A percentile compares a stretch with the other conserved stretches of the same genome.
These are phyloP conservation scores for Thielaviopsis euricoi DNA, from an alignment of 2,329 filamentous ascomycete species.

Conservation along the genomic window DNA sequence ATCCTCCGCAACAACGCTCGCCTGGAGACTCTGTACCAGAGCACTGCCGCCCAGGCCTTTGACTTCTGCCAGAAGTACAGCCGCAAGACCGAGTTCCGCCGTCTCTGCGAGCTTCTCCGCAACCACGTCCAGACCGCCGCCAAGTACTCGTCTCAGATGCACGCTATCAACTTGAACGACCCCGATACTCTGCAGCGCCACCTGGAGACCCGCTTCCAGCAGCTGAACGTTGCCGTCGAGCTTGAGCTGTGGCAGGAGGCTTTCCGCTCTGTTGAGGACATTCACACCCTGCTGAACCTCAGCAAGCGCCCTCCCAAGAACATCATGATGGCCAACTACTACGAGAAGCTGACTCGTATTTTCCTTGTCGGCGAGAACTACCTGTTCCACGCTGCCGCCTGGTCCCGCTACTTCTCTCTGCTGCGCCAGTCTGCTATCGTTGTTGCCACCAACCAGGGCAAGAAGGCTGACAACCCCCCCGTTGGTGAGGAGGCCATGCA, in stretches of 20 bases:
- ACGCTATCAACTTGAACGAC: slow-evolving; percentile 96
- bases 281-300: slow-evolving; percentile 88
- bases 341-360: slow-evolving; percentile 96
- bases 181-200: slow-evolving; percentile 94
- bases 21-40: slow-evolving; percentile 95
- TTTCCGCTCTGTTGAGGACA: slow-evolving; percentile 97
- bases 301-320: slow-evolving; percentile 98
- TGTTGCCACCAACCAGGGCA: slow-evolving; percentile 68
- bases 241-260: slow-evolving; percentile 98
- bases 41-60: slow-evolving; percentile 93
- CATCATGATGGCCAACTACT: slow-evolving; percentile 99
- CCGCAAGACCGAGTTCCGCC: slow-evolving; percentile 97
- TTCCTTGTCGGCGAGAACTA: slow-evolving; percentile 99
- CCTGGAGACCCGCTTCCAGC: slow-evolving; percentile 93
- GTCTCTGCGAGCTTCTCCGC: slow-evolving; percentile 91
- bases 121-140: slow-evolving; percentile 98
- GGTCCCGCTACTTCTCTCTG: slow-evolving; percentile 93
- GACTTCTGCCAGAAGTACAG: slow-evolving; percentile 98
- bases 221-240: slow-evolving; percentile 94
- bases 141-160: slow-evolving; percentile 98
- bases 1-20: slow-evolving; percentile 98
- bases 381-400: slow-evolving; percentile 94
- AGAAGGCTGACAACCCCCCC: slow-evolving; percentile 87
- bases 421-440: slow-evolving; percentile 77
- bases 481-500: slow-evolving; percentile 80